Conservation (phyloP, 2,329 filamentous ascomycete genomes). For the Fusarium sambucinum region DNA sequence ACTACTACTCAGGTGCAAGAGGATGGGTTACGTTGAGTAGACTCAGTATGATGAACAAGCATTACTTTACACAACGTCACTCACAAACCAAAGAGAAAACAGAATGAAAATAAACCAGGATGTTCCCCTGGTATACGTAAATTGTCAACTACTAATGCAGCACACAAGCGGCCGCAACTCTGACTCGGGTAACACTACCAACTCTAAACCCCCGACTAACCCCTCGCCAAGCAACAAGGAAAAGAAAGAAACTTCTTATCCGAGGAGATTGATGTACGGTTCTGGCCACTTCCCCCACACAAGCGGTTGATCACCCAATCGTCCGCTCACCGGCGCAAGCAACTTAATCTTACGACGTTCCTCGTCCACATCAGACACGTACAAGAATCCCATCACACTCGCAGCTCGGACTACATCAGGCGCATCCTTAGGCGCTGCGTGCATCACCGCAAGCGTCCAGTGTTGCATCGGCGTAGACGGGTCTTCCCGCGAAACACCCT, state of each 20-base stretch:
- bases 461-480: constrained; percentile 79
- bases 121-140: neutral
- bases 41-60: neutral
- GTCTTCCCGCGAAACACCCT: constrained; percentile 71
- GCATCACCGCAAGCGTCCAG: constrained; percentile 86
- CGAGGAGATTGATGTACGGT: constrained; percentile 81
- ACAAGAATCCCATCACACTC: constrained; percentile 91
- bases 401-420: constrained; percentile 81
- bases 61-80: neutral
- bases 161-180: neutral
- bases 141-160: neutral
- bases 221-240: neutral
- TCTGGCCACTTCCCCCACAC: constrained; percentile 91
- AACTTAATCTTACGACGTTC: constrained; percentile 84
- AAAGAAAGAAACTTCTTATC: constrained; percentile 49
- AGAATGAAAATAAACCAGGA: neutral
- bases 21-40: neutral
- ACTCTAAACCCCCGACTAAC: neutral
- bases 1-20: neutral
- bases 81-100: neutral
- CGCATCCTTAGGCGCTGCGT: constrained; percentile 76
- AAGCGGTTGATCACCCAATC: constrained; percentile 82
- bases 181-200: neutral
- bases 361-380: constrained; percentile 91
- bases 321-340: constrained; percentile 84